Base-by-base conservation (phyloP, 83 land plant species). In the Diphasiastrum complanatum region DNA sequence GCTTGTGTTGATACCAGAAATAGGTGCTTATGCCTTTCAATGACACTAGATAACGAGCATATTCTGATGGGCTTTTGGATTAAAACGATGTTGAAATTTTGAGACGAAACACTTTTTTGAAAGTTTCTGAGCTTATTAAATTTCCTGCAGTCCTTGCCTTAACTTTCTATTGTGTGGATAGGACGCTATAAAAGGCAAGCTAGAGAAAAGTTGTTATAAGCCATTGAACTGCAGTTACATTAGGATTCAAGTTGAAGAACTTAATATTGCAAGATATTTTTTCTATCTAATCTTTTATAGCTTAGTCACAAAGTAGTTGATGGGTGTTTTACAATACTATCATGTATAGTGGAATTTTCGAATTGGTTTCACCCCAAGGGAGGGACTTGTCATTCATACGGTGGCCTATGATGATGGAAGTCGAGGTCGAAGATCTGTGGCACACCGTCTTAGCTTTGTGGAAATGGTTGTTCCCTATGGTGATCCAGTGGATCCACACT, bases 381-480 rank as follows among this genome's bases (percentile, higher is more conserved):
- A 95, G 71, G 99, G 99, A 24, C 63, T 95, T 64, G 97, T 95
- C 27, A 86, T 95, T 32, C 61, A 95, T 45, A 86, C 96, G 66
- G 83, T 95, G 35, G 96, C 96, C 31, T 95, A 95, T 65, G 69
- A 85, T 75, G 99, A 95, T 79, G 99, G 99, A 5, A 95, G 92
- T 48, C 63, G 96, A 26, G 99, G 99, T 33, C 78, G 99, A 47
- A 84, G 99, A 66, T 80, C 96, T 47, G 81, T 95, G 12, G 99
- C 99, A 0, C 91, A 95, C 22, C 72, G 99, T 29, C 60, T 95
- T 64, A 86, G 96, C 66, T 95, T 95, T 79, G 99, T 95, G 49
- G 99, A 95, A 65, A 89, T 95, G 98, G 98, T 95, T 52, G 99
- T 95, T 11, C 99, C 99, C 24, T 95, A 95, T 74, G 99, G 99